These are phyloP conservation scores for Senna siamea DNA, from an alignment of 306 rosid genomes.

Conservation along the genomic window DNA sequence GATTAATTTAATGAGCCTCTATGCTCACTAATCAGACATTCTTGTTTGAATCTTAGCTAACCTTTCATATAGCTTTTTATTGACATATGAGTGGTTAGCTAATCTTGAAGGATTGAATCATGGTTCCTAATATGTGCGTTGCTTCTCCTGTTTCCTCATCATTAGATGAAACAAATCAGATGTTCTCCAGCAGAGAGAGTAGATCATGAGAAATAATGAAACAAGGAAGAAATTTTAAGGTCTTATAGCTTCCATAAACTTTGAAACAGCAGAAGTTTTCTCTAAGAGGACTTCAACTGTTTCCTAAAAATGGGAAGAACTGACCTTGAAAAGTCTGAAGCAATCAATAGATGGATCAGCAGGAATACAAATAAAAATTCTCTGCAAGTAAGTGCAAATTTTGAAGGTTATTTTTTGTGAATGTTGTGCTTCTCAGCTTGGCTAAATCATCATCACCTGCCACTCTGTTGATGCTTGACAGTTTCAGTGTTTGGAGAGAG, in stretches of 20 bases:
- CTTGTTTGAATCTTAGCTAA: conserved; percentile 13
- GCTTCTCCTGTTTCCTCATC: not conserved
- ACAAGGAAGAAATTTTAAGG: conserved; percentile 24
- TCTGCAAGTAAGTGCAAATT: conserved; percentile 47
- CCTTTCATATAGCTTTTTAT: conserved; percentile 13
- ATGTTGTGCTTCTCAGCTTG: conserved; percentile 26
- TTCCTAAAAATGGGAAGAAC: conserved; percentile 39
- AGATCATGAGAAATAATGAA: conserved; percentile 10
- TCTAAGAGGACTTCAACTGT: conserved; percentile 46
- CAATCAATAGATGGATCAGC: conserved; percentile 31
- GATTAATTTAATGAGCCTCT: conserved; percentile 8
- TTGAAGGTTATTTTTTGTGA: conserved; percentile 4
- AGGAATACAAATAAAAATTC: conserved; percentile 29
- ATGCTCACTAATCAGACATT: not conserved
- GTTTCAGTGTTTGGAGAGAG: conserved; percentile 51
- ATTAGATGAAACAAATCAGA: conserved; percentile 6
- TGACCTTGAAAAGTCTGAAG: conserved; percentile 34
- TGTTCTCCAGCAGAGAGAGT: conserved; percentile 9
- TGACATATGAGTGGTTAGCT: not conserved
- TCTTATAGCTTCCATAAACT: conserved; percentile 40
- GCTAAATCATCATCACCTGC: conserved; percentile 21
- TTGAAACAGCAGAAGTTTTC: conserved; percentile 45
- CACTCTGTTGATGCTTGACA: conserved; percentile 28
- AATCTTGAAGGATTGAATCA: conserved; percentile 20
- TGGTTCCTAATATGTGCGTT: conserved; percentile 11